Base-by-base conservation (phyloP, 257 asterid species). In the Petunia secreta region DNA sequence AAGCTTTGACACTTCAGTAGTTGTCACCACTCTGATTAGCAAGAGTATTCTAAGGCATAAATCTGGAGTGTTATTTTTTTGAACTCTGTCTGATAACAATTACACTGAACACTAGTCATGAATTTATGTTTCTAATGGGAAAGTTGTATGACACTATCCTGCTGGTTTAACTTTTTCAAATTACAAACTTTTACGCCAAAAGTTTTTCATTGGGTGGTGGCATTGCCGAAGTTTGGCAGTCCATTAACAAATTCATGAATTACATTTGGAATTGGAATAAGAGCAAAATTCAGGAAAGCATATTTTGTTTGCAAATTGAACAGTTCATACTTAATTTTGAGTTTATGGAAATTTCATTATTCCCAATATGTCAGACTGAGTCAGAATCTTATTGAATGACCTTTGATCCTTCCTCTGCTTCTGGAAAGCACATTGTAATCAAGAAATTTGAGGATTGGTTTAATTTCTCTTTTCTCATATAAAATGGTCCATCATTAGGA, bases 401-500 rank as follows among this genome's bases (percentile, higher is more conserved):
- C 34, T 69, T 48, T 10, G 13, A 25, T 71, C 77, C 11, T 63
- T 5, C 11, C 37, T 5, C n/a, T 71, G 36, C 62, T 73, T 73
- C 11, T 50, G 62, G 34, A 73, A 25, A 11, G 13, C 10, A 34
- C 44, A 50, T 73, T 73, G 3, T 13, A 50, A 71, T 10, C 50
- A 43, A 71, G 48, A 34, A 25, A 50, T 71, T 36, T 48, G 60
- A 71, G 44, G 34, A 48, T 9, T 48, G 48, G 37, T 46, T 50
- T 48, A 50, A 40, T 73, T 50, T 44, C 15, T 48, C 37, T 73
- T 69, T 73, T 2, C 60, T 48, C 25, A 14, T 34, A 48, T 71
- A 46, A 71, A 46, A 71, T 71, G 37, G 77, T 71, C 40, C 38
- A 71, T 71, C 60, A 71, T 71, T 34, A 71, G 1, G 34, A 25